phyloP scores from a whole-genome alignment of 352 stramenopile genomes.

The Phytopythium montanum region DNA sequence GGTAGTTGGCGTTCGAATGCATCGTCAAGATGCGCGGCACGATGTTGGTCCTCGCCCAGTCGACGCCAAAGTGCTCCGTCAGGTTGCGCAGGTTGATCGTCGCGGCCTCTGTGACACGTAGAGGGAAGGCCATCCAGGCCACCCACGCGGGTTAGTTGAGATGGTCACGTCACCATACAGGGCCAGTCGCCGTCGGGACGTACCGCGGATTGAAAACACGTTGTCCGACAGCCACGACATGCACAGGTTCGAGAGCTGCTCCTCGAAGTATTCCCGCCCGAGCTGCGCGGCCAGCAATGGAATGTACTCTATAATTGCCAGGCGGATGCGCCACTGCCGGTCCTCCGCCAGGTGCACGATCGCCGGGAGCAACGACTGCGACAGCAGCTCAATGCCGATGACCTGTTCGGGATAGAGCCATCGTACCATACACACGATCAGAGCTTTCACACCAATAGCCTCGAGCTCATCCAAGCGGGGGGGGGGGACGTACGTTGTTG shows the following conservation, averaged over 20 bases:
- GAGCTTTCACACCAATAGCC: background rate
- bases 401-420: slow-evolving; percentile 69
- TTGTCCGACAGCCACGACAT: slow-evolving; percentile 97
- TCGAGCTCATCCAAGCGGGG: background rate
- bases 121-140: no score
- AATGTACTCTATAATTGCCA: slow-evolving; percentile 99
- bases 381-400: slow-evolving; percentile 96
- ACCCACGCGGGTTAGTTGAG: background rate
- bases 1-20: slow-evolving; percentile 92
- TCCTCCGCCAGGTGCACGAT: slow-evolving; percentile 98
- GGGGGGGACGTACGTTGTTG: slow-evolving; percentile 73
- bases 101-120: slow-evolving; percentile 72
- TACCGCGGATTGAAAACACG: slow-evolving; percentile 94
- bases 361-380: slow-evolving; percentile 95
- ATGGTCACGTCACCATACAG: background rate
- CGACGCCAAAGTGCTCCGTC: slow-evolving; percentile 93
- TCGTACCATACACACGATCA: background rate
- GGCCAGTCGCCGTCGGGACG: background rate
- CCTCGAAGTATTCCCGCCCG: slow-evolving; percentile 95
- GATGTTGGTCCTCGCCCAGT: slow-evolving; percentile 94
- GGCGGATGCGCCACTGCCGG: slow-evolving; percentile 97
- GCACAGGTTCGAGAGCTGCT: slow-evolving; percentile 93
- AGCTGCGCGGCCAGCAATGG: slow-evolving; percentile 95
- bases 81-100: slow-evolving; percentile 95
- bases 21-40: slow-evolving; percentile 94